phyloP scores from a whole-genome alignment of 192 early-diverging fungal species.

The Cladochytrium replicatum region DNA sequence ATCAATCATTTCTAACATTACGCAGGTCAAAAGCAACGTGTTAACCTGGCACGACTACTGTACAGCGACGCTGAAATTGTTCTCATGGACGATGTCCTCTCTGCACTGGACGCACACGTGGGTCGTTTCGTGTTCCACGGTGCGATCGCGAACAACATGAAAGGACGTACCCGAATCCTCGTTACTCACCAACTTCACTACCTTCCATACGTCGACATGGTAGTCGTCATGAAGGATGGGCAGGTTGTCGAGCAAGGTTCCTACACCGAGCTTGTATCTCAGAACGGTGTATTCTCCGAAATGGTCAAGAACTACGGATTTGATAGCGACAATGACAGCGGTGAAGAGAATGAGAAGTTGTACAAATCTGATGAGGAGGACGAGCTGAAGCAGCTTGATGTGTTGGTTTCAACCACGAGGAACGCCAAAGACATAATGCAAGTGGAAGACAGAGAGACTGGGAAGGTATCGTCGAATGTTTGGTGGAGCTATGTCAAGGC shows the following conservation, averaged over 20 bases:
- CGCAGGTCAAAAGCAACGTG: constrained; percentile 78
- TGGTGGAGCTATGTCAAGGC: constrained; percentile 66
- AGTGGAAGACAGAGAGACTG: constrained; percentile 76
- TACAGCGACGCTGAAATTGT: constrained; percentile 71
- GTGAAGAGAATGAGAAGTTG: no score
- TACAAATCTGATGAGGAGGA: no score
- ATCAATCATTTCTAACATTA: no score
- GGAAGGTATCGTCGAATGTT: constrained; percentile 61
- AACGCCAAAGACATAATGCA: constrained; percentile 55
- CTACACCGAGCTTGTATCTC: constrained; percentile 10
- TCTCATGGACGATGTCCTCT: constrained; percentile 70
- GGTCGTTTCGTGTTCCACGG: constrained; percentile 61
- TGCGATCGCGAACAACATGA: constrained; percentile 53
- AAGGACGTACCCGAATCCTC: constrained; percentile 42
- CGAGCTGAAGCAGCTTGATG: neutral
- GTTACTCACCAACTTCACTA: constrained; percentile 32
- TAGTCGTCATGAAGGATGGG: constrained; percentile 21
- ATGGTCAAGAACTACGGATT: constrained; percentile 54
- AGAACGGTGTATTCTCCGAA: constrained; percentile 46
- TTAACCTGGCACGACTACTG: constrained; percentile 72
- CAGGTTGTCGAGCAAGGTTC: constrained; percentile 14
- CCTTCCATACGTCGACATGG: constrained; percentile 11
- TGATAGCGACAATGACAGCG: no score
- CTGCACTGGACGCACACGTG: constrained; percentile 58
- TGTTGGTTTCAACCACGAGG: constrained; percentile 5